Conservation (phyloP, 371 early-diverging fungal species). For the Coemansia sp. region DNA sequence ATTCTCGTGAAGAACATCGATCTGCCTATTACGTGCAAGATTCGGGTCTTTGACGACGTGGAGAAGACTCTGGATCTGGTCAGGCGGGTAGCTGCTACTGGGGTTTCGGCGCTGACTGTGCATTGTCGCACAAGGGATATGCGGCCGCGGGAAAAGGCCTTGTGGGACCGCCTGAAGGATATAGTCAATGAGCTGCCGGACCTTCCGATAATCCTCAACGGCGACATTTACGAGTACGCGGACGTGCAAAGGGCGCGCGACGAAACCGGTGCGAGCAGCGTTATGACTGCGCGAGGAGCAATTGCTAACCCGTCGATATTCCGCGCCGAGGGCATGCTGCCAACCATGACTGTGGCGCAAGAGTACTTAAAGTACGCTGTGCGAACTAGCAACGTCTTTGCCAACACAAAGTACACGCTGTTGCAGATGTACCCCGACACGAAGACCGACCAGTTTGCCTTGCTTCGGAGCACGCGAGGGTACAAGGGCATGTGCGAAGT, state of each 20-base stretch:
- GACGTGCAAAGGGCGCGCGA: constrained; percentile 65
- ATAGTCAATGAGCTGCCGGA: constrained; percentile 63
- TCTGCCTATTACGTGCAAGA: constrained; percentile 81
- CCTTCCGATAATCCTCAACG: constrained; percentile 92
- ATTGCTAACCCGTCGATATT: constrained; percentile 83
- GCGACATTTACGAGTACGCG: constrained; percentile 72
- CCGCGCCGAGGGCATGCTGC: constrained; percentile 61
- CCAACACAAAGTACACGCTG: constrained; percentile 87
- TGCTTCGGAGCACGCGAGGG: constrained; percentile 10
- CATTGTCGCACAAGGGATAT: constrained; percentile 86
- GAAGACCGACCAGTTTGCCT: constrained; percentile 48
- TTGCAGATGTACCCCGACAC: constrained; percentile 78
- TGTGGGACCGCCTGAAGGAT: constrained; percentile 79
- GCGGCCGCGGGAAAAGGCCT: constrained; percentile 73
- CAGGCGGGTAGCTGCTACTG: constrained; percentile 79
- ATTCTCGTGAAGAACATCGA: constrained; percentile 72
- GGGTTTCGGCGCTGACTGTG: constrained; percentile 84
- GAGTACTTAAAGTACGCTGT: constrained; percentile 70
- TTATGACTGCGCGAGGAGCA: constrained; percentile 91
- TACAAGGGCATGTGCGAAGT: constrained; percentile 34
- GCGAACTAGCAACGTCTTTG: constrained; percentile 66
- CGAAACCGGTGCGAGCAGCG: constrained; percentile 58
- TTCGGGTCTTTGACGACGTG: constrained; percentile 67
- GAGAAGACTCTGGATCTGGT: constrained; percentile 83
- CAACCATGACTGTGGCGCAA: constrained; percentile 56